Conservation (phyloP, 2,329 filamentous ascomycete species). For the Fusarium temperatum region DNA sequence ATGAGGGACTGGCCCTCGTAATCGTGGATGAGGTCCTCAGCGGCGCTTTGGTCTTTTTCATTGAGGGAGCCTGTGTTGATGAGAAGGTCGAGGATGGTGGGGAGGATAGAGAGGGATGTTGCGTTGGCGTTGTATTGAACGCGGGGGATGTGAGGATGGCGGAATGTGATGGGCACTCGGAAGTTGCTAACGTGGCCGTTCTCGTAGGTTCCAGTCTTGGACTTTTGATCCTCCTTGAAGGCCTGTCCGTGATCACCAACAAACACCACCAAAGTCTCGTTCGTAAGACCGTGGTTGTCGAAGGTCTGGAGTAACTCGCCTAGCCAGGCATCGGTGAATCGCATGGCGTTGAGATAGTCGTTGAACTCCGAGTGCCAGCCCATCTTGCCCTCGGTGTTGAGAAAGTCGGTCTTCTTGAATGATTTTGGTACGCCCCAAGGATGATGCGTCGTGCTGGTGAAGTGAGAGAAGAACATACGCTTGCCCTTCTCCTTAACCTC, state of each 20-base stretch:
- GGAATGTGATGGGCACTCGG: conserved; percentile 47
- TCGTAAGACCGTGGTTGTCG: conserved; percentile 45
- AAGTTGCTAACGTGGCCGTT: conserved; percentile 46
- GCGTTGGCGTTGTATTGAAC: conserved; percentile 46
- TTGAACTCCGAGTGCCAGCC: conserved; percentile 45
- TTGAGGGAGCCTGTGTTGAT: conserved; percentile 47
- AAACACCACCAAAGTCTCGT: conserved; percentile 48
- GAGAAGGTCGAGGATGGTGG: conserved; percentile 49
- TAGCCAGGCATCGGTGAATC: conserved; percentile 48
- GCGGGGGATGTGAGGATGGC: conserved; percentile 46
- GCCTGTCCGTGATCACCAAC: conserved; percentile 49
- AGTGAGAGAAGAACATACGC: conserved; percentile 49
- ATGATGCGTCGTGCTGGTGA: conserved; percentile 51
- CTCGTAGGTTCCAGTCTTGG: conserved; percentile 47
- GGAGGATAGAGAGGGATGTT: conserved; percentile 46
- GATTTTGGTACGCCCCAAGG: conserved; percentile 37
- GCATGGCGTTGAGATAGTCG: conserved; percentile 46
- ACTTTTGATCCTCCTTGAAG: conserved; percentile 45
- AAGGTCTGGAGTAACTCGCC: conserved; percentile 45
- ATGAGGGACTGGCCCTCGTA: conserved; percentile 50
- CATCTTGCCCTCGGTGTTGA: conserved; percentile 36
- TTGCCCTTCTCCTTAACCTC: conserved; percentile 43
- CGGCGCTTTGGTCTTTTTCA: conserved; percentile 37
- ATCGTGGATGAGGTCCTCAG: conserved; percentile 43
- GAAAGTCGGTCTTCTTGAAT: conserved; percentile 34